Evolutionary conservation across 106 monocot species (phyloP), one percentile per base, ranked within the genome.

Genomic region (Alisma plantagoaquatica): DNA sequence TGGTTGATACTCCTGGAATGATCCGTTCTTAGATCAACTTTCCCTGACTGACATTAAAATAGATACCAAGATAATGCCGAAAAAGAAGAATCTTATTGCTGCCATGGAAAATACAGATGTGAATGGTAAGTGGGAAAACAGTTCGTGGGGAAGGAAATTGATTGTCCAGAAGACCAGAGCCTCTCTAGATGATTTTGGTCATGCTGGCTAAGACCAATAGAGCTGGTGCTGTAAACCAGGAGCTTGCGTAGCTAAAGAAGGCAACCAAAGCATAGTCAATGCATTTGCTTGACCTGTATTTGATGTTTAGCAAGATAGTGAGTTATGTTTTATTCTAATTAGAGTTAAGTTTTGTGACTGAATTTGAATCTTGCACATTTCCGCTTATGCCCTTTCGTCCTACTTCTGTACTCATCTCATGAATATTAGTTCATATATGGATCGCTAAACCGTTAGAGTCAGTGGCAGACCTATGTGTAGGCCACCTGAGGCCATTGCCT

Each of bases 1-100:
- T 92, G 35, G 68, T 92, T 29, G 92, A 92, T 73, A 82, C 86
- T 17, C 82, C 92, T 10, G 91, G 86, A 66, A 85, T 91, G 75
- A 73, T 91, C 19, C 65, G 91, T 3, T 55, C 72, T 32, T 84
- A 84, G 49, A 82, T 91, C 51, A 91, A 64, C 78, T 91, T 20
- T 61, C 71, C 2, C 59, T 91, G 18, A 91, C 84, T n/a, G 91
- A 91, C 43, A 67, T 91, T 17, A 91, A 85, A 57, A 82, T 91
- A 27, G 91, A 91, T n/a, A 85, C 85, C 42, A 74, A 77, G 12
- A 75, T 85, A 25, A 62, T 69, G 57, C 92, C 92, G 0, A 86
- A 78, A 44, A 92, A 92, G 86, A 86, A 81, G 42, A 63, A 67
- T 7, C 68, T 86, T 38, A 82, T 86, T 21, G 70, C 57, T 41